Evolutionary conservation across 129 eudicot species (phyloP).

Genomic region (Calendula officinalis): DNA sequence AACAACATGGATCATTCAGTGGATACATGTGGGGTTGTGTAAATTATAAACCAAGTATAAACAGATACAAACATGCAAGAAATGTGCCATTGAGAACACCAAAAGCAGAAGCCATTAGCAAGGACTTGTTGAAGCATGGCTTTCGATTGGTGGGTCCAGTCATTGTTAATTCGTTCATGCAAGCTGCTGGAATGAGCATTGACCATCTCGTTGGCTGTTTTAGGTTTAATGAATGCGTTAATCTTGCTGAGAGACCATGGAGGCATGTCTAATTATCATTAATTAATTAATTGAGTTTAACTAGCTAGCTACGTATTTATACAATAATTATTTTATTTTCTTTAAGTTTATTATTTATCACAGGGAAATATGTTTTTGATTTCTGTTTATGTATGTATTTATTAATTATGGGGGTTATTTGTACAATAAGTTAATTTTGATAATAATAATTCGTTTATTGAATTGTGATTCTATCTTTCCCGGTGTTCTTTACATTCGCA

Average conservation of each 20-base stretch:
- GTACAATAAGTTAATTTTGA: neutral
- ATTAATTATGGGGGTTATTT: neutral
- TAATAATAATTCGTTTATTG: neutral
- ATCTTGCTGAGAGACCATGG: conserved; percentile 82
- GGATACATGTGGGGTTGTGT: conserved; percentile 73
- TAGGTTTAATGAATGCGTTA: conserved; percentile 66
- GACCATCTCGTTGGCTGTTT: conserved; percentile 85
- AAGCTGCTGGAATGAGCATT: conserved; percentile 77
- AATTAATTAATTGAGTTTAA: neutral
- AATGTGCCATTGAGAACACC: conserved; percentile 71
- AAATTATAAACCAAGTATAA: conserved; percentile 66
- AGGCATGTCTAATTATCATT: conserved; percentile 54
- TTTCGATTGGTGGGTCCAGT: conserved; percentile 78
- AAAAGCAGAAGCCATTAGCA: conserved; percentile 75
- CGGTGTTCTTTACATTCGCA: neutral
- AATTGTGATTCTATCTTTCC: neutral
- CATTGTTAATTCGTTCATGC: conserved; percentile 75
- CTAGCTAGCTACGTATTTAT: neutral
- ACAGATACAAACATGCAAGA: conserved; percentile 67
- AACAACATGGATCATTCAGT: conserved; percentile 76
- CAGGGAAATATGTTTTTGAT: neutral
- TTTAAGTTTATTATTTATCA: neutral
- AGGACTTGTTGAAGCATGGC: conserved; percentile 58
- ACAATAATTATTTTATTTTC: conserved; percentile 7
- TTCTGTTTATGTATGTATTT: conserved; percentile 4